Base-by-base conservation (phyloP, 2,329 filamentous ascomycete genomes). In the Teratosphaeria epicoccoides region DNA sequence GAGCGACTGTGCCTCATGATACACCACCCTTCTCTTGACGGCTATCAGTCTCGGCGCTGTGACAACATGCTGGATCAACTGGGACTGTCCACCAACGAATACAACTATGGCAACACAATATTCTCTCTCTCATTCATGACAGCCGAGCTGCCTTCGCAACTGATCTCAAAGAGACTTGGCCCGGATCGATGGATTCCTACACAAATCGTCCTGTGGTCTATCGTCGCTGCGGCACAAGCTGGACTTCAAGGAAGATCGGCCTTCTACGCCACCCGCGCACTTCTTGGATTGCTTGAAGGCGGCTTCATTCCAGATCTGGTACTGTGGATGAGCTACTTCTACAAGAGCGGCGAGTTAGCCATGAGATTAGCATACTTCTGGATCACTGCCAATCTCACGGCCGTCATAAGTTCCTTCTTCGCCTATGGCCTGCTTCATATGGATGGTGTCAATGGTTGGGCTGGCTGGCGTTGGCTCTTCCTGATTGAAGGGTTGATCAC, bases 71-170 rank as follows among this genome's bases (percentile, higher is more conserved):
- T 86, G 6, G 68, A 65, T 47, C 83, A 82, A 24, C 66, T 64
- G 2, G 63, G 77, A 24, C 52, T 77, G 52, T 73, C 64, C 0
- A 74, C 70, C 10, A 71, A 78, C 62, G 75, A 80, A 53, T 81
- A 79, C 60, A 70, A 70, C 48, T 65, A 57, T 50, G 61, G 60
- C 22, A 52, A 71, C 47, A 71, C 70, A 0, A 72, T 86, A 9
- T 94, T 94, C 73, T 91, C 86, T 69, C 77, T 80, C 24, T 88
- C 87, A 68, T 95, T 95, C 71, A 87, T 95, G 9, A 57, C 64
- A 43, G 67, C 68, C 4, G 68, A 69, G 48, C 49, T 70, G 24
- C 68, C 68, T 5, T 49, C 43, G 14, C 71, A 75, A 51, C 64
- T 75, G 6, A 66, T 75, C 12, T 71, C 68, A 43, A 76, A 75